A percentile compares a stretch with the other conserved stretches of the same genome.
phyloP scores from a whole-genome alignment of 768 basidiomycete genomes.

The Imleria badia region DNA sequence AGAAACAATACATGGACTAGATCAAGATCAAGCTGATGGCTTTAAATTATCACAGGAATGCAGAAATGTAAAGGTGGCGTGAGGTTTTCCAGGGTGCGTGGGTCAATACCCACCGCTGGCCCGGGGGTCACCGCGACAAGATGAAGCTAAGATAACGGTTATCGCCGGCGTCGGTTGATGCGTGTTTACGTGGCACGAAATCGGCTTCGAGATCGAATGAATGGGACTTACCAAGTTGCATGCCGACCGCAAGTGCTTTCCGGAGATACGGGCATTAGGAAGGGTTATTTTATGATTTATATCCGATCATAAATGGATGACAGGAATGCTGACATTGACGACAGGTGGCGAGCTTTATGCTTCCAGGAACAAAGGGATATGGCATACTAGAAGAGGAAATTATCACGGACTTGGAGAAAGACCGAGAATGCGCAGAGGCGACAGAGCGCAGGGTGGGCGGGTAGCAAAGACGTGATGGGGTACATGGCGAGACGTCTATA shows the following conservation, averaged over 20 bases:
- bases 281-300: neutral
- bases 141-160: constrained; percentile 15
- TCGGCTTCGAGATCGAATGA: neutral
- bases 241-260: neutral
- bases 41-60: constrained; percentile 9
- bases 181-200: constrained; percentile 1
- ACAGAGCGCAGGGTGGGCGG: constrained; percentile 10
- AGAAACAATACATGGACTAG: neutral
- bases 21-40: constrained; percentile 1
- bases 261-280: neutral
- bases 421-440: no score
- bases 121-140: neutral
- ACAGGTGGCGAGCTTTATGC: neutral
- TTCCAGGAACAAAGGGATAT: constrained; percentile 3
- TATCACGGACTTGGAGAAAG: neutral
- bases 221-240: neutral
- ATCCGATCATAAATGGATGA: neutral
- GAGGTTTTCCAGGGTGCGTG: constrained; percentile 6
- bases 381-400: constrained; percentile 2
- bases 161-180: constrained; percentile 5
- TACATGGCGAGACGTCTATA: neutral
- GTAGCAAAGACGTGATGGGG: neutral
- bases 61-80: constrained; percentile 19
- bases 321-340: neutral
- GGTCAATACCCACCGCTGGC: neutral